These are phyloP conservation scores for Alternaria atra DNA, from an alignment of 2,329 filamentous ascomycete species.

Conservation along the genomic window DNA sequence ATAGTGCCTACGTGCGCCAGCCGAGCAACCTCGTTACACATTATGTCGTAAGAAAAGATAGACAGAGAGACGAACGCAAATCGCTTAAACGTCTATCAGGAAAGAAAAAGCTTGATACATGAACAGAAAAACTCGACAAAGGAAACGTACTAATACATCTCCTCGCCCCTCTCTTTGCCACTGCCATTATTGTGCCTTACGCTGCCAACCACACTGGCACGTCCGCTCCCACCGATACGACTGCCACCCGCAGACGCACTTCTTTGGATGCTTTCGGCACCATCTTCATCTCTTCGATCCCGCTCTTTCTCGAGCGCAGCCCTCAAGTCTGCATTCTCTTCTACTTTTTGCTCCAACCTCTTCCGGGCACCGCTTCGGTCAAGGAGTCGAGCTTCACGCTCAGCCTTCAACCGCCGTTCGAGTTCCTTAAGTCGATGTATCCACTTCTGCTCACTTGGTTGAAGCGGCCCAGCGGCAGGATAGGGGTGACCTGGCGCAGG, in stretches of 20 bases:
- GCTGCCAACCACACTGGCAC: constrained; percentile 32
- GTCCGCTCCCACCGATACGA: constrained; percentile 27
- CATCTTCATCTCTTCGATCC: constrained; percentile 38
- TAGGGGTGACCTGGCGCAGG: constrained; percentile 41
- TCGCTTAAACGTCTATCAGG: constrained; percentile 9
- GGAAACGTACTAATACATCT: constrained; percentile 34
- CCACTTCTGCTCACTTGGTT: constrained; percentile 76
- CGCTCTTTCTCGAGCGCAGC: constrained; percentile 69
- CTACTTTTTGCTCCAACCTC: constrained; percentile 77
- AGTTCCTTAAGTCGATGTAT: constrained; percentile 85
- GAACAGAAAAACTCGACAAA: background rate
- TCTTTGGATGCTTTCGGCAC: constrained; percentile 20
- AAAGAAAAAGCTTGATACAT: constrained; percentile 4
- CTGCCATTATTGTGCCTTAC: constrained; percentile 20
- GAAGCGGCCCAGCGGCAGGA: constrained; percentile 48
- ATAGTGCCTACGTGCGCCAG: constrained; percentile 3
- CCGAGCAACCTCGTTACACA: constrained; percentile 17
- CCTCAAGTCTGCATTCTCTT: constrained; percentile 75
- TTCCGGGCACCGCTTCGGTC: constrained; percentile 86
- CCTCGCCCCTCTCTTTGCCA: constrained; percentile 22
- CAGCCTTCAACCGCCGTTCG: constrained; percentile 86
- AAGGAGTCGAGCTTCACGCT: constrained; percentile 83
- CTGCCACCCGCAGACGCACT: constrained; percentile 29
- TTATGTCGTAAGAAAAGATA: constrained; percentile 15
- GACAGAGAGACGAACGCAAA: constrained; percentile 1